Evolutionary conservation across 176 grass and related monocot genomes (phyloP).

Genomic region (Miscanthus lutarioriparius): DNA sequence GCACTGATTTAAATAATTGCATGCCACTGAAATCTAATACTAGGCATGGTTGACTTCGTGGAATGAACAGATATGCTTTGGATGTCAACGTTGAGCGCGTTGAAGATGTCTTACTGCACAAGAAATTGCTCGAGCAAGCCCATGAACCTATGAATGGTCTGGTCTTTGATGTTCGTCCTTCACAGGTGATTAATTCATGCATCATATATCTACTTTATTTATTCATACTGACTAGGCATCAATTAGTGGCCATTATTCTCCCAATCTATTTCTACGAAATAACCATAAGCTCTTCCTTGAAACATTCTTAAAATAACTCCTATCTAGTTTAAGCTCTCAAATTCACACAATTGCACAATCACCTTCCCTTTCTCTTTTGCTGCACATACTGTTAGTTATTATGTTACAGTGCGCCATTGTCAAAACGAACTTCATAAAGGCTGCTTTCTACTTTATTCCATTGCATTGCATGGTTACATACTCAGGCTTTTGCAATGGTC

Average conservation of each 20-base stretch:
- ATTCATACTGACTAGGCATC: constrained; percentile 1
- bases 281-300: neutral
- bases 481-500: neutral
- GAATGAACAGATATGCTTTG: constrained; percentile 62
- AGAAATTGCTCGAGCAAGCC: constrained; percentile 76
- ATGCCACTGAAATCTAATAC: neutral
- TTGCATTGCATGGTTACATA: neutral
- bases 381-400: neutral
- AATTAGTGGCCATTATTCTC: neutral
- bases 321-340: neutral
- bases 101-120: constrained; percentile 86
- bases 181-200: constrained; percentile 55
- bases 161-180: constrained; percentile 64
- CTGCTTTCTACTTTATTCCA: neutral
- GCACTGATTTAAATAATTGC: neutral
- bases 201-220: constrained; percentile 11
- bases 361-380: neutral
- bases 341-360: neutral
- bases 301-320: neutral
- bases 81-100: constrained; percentile 84
- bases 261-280: neutral
- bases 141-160: constrained; percentile 68
- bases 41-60: neutral
- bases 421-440: neutral
- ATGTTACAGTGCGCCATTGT: neutral